phyloP scores from a whole-genome alignment of 306 rosid genomes.

The Macrotyloma uniflorum region DNA sequence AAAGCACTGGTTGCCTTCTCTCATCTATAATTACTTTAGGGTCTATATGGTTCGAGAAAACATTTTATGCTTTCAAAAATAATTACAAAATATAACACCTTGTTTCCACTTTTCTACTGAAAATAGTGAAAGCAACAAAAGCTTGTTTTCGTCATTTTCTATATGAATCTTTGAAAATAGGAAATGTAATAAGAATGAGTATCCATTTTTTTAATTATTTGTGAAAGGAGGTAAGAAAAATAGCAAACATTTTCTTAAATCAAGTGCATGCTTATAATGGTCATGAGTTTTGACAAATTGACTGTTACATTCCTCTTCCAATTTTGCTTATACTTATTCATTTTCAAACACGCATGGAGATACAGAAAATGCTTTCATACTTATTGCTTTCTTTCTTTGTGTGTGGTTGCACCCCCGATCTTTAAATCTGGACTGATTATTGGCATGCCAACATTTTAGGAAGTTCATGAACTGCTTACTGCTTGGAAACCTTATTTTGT shows the following conservation, averaged over 20 bases:
- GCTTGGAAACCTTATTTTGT: slow-evolving; percentile 86
- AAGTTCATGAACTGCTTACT: slow-evolving; percentile 85
- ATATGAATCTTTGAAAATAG: neutral
- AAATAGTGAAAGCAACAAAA: neutral
- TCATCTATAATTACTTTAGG: neutral
- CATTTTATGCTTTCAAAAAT: neutral
- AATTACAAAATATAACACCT: neutral
- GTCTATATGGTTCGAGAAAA: neutral
- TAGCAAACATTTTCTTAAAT: neutral
- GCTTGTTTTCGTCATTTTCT: neutral
- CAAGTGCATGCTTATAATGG: neutral
- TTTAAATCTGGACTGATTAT: slow-evolving; percentile 37
- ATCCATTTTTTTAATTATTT: neutral
- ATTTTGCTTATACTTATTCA: neutral
- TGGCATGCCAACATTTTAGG: slow-evolving; percentile 54
- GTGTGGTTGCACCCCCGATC: neutral
- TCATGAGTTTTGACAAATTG: slow-evolving; percentile 20
- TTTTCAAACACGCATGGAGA: neutral
- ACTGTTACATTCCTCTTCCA: slow-evolving; percentile 24
- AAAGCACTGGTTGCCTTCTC: neutral
- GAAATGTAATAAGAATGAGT: neutral
- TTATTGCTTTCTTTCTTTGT: slow-evolving; percentile 8
- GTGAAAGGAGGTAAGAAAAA: neutral
- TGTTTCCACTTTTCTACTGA: neutral
- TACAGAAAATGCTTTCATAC: slow-evolving; percentile 8